Conservation (phyloP, 2,329 filamentous ascomycete species). For the Blumeria hordei region DNA sequence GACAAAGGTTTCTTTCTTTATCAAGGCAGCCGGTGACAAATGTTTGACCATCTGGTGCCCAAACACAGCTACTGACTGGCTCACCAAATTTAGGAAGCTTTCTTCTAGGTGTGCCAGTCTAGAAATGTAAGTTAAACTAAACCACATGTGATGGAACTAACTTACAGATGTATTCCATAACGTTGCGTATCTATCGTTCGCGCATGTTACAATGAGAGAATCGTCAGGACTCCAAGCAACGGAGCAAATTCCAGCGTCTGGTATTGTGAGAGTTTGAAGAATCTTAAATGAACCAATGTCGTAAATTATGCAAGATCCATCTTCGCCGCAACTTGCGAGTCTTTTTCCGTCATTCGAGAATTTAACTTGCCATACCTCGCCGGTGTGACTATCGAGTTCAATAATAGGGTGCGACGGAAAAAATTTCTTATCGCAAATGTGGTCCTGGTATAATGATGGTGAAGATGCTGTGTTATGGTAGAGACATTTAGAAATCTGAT, state of each 20-base stretch:
- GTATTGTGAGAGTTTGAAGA: slow-evolving; percentile 35
- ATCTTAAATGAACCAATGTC: slow-evolving; percentile 47
- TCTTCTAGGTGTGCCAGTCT: slow-evolving; percentile 40
- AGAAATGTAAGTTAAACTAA: slow-evolving; percentile 3
- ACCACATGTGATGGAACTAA: slow-evolving; percentile 2
- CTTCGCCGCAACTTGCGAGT: slow-evolving; percentile 61
- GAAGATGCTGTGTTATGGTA: slow-evolving; percentile 65
- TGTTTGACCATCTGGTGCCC: slow-evolving; percentile 52
- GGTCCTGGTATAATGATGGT: slow-evolving; percentile 74
- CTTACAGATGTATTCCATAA: slow-evolving; percentile 51
- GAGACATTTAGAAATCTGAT: slow-evolving; percentile 59
- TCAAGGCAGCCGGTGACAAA: slow-evolving; percentile 66
- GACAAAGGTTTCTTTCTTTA: slow-evolving; percentile 36
- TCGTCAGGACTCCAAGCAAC: slow-evolving; percentile 86
- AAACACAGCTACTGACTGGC: slow-evolving; percentile 73
- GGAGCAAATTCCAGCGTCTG: slow-evolving; percentile 50
- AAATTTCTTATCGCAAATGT: slow-evolving; percentile 52
- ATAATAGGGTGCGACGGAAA: slow-evolving; percentile 53
- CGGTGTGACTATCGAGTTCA: slow-evolving; percentile 47
- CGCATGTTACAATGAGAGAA: slow-evolving; percentile 63
- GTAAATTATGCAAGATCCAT: slow-evolving; percentile 57
- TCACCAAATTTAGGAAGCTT: slow-evolving; percentile 51
- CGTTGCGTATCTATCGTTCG: slow-evolving; percentile 44
- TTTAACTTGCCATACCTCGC: slow-evolving; percentile 77
- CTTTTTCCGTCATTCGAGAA: slow-evolving; percentile 74